These are phyloP conservation scores for Testicularia cyperi DNA, from an alignment of 1,284 basidiomycete species.

Conservation along the genomic window DNA sequence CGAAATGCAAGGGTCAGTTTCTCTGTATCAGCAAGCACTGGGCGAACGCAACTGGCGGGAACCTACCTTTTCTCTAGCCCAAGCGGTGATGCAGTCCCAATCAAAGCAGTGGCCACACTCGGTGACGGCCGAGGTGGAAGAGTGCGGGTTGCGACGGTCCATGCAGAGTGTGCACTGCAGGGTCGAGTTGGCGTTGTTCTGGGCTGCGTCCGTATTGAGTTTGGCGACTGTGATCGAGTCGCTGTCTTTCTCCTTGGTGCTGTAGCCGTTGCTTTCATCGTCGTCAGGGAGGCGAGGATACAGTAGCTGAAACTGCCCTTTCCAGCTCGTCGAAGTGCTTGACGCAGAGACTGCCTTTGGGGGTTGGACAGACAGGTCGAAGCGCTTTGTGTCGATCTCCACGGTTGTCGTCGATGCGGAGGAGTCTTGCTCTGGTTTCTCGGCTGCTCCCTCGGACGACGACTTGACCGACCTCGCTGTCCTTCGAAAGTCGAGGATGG, in stretches of 20 bases:
- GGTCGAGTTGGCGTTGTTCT: slow-evolving; percentile 13
- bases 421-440: not conserved
- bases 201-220: slow-evolving; percentile 21
- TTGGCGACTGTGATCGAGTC: slow-evolving; percentile 7
- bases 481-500: slow-evolving; percentile 3
- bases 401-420: slow-evolving; percentile 5
- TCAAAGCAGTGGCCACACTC: slow-evolving; percentile 94
- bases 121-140: slow-evolving; percentile 71
- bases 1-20: too few relatives aligned
- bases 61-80: slow-evolving; percentile 77
- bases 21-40: too few relatives aligned
- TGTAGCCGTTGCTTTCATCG: slow-evolving; percentile 2
- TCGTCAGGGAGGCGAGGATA: slow-evolving; percentile 21
- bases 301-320: slow-evolving; percentile 9
- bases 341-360: slow-evolving; percentile 10
- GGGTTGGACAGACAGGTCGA: slow-evolving; percentile 26
- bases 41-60: too few relatives aligned
- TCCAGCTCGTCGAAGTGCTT: not conserved
- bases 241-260: not conserved
- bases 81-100: slow-evolving; percentile 85
- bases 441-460: not conserved
- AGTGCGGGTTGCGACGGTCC: slow-evolving; percentile 46
- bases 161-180: slow-evolving; percentile 61
- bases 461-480: not conserved
- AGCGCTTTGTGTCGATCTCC: slow-evolving; percentile 13